Base-by-base conservation (phyloP, 352 stramenopile genomes). In the Pythium phragmiticola region DNA sequence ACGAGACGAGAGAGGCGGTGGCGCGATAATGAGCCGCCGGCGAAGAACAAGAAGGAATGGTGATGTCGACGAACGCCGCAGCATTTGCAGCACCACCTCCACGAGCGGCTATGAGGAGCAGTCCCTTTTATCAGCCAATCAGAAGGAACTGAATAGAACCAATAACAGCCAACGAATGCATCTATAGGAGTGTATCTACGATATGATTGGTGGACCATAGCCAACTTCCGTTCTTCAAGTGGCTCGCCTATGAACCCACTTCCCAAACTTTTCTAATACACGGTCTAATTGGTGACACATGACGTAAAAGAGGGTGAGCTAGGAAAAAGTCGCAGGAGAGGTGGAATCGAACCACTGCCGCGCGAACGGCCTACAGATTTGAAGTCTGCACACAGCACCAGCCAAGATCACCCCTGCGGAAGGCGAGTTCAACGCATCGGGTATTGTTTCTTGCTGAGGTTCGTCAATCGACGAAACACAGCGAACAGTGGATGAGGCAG, bases 271-370 rank as follows among this genome's bases (percentile, higher is more conserved):
- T 46, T 57, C 7, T 0, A 37, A 17, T 21, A 58, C 56, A 3
- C 46, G 42, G 50, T 30, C 45, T 0, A 14, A 28, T 11, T 23
- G 28, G 11, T 19, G 0, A 19, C 9, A 28, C 2, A 33, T 21
- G 3, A 23, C 11, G 34, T 19, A 63, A 78, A 73, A 78, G 7
- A 33, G 60, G 62, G 63, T 49, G 21, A 12, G 11, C 7, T 36
- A 1, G 46, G n/a, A 71, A 78, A 86, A 87, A 86, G 55, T 76
- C 86, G 86, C 86, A 94, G 70, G 78, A 73, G 84, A 94, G 86
- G 84, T 88, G 87, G 86, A 92, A 94, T 96, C 83, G 84, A 94
- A 94, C 88, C 87, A 87, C 84, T 94, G 88, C 80, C 81, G 89
- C 75, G 68, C 71, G 76, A 94, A 87, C 87, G 82, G 81, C 88